Evolutionary conservation across 2,329 filamentous ascomycete species (phyloP).

Genomic region (Anthostomella pinea): DNA sequence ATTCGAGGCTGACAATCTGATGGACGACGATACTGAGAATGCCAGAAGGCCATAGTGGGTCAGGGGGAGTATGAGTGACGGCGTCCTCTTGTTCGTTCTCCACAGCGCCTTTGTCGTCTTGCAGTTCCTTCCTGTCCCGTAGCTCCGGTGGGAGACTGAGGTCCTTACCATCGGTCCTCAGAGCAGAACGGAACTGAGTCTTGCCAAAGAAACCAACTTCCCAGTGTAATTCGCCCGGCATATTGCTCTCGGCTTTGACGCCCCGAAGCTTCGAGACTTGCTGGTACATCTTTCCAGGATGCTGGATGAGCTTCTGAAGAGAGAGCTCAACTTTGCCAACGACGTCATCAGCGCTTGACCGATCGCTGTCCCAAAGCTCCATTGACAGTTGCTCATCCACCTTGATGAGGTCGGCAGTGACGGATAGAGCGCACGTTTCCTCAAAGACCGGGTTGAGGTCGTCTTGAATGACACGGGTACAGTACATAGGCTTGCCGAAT

Average conservation of each 20-base stretch:
- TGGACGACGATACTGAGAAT: constrained; percentile 84
- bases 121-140: constrained; percentile 70
- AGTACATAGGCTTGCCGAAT: constrained; percentile 97
- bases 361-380: constrained; percentile 94
- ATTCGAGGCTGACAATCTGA: constrained; percentile 90
- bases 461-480: constrained; percentile 92
- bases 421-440: constrained; percentile 79
- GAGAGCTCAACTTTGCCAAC: constrained; percentile 93
- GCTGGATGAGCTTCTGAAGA: constrained; percentile 91
- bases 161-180: constrained; percentile 85
- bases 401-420: constrained; percentile 87
- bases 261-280: constrained; percentile 81
- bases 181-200: constrained; percentile 77
- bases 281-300: constrained; percentile 89
- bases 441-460: constrained; percentile 92
- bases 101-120: constrained; percentile 82
- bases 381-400: constrained; percentile 90
- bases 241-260: constrained; percentile 77
- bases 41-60: constrained; percentile 94
- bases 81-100: constrained; percentile 76
- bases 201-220: constrained; percentile 95
- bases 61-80: constrained; percentile 84
- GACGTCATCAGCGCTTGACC: constrained; percentile 88
- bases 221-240: constrained; percentile 95
- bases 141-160: constrained; percentile 71